Conservation (phyloP, 2,329 filamentous ascomycete species). For the Monilinia fructicola region DNA sequence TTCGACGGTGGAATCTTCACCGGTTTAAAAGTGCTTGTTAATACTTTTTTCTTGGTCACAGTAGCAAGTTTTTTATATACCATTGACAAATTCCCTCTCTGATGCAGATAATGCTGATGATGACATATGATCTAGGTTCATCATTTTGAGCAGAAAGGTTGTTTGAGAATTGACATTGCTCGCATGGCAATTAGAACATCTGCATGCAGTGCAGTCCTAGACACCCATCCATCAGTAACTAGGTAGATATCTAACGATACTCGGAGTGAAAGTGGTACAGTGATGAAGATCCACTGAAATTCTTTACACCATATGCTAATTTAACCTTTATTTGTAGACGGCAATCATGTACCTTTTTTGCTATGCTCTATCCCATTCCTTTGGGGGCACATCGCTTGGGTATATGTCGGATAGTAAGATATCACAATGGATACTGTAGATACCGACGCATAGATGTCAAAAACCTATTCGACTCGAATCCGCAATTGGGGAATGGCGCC, state of each 20-base stretch:
- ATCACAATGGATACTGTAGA: not conserved
- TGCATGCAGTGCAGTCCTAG: constrained; percentile 17
- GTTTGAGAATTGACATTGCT: constrained; percentile 17
- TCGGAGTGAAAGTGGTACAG: constrained; percentile 19
- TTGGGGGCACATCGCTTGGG: constrained; percentile 16
- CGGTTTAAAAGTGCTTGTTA: constrained; percentile 26
- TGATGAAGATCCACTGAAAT: not conserved
- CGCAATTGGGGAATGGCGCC: constrained; percentile 49
- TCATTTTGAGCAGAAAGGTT: constrained; percentile 10
- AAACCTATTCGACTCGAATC: constrained; percentile 32
- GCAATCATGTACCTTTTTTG: constrained; percentile 21
- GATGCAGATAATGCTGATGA: not conserved
- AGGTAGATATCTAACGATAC: constrained; percentile 9
- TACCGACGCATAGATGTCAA: not conserved
- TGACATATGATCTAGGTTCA: constrained; percentile 5
- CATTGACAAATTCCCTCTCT: not conserved
- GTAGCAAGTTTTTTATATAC: constrained; percentile 9
- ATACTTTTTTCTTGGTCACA: constrained; percentile 20
- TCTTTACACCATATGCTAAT: not conserved
- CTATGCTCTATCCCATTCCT: constrained; percentile 18
- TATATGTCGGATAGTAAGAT: constrained; percentile 20
- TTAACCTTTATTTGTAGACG: constrained; percentile 14
- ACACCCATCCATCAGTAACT: constrained; percentile 14
- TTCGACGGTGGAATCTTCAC: constrained; percentile 28
- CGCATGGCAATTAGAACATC: too few relatives aligned